phyloP scores from a whole-genome alignment of 208 protist genomes.

The Angomonas ambiguus region DNA sequence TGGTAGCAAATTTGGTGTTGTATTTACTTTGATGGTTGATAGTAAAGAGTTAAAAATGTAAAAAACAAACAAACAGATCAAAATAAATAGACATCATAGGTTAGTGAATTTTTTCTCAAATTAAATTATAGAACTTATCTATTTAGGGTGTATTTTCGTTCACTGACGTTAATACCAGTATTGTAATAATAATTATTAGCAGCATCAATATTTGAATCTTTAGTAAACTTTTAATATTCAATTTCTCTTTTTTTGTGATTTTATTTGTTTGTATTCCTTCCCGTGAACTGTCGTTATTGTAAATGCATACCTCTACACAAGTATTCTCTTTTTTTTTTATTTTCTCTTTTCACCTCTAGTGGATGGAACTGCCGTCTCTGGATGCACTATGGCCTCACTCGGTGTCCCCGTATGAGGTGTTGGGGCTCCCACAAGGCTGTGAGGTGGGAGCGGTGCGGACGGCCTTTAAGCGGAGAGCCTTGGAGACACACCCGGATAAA shows the following conservation, averaged over 20 bases:
- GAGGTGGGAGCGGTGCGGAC: slow-evolving; percentile 49
- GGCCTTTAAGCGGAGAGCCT: slow-evolving; percentile 60
- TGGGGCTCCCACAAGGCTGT: slow-evolving; percentile 30
- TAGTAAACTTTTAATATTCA: too few relatives aligned
- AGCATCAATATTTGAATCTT: too few relatives aligned
- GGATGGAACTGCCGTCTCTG: not conserved
- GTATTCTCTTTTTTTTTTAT: slow-evolving; percentile 12
- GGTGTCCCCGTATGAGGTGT: slow-evolving; percentile 55
- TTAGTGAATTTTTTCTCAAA: too few relatives aligned
- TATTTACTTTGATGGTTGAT: not conserved
- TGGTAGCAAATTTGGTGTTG: slow-evolving; percentile 1
- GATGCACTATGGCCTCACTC: slow-evolving; percentile 21
- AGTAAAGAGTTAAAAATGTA: not conserved
- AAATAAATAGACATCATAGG: not conserved
- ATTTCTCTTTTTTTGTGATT: not conserved
- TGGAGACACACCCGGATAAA: slow-evolving; percentile 77
- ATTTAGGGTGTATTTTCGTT: too few relatives aligned
- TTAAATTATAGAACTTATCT: too few relatives aligned
- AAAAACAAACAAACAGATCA: not conserved
- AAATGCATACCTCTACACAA: not conserved
- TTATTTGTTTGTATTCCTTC: slow-evolving; percentile 8
- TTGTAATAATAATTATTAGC: too few relatives aligned
- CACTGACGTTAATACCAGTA: too few relatives aligned
- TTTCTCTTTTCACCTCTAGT: slow-evolving; percentile 7
- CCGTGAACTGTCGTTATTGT: too few relatives aligned